These are phyloP conservation scores for Ogataea populi-albae DNA, from an alignment of 805 yeast genomes.

Conservation along the genomic window DNA sequence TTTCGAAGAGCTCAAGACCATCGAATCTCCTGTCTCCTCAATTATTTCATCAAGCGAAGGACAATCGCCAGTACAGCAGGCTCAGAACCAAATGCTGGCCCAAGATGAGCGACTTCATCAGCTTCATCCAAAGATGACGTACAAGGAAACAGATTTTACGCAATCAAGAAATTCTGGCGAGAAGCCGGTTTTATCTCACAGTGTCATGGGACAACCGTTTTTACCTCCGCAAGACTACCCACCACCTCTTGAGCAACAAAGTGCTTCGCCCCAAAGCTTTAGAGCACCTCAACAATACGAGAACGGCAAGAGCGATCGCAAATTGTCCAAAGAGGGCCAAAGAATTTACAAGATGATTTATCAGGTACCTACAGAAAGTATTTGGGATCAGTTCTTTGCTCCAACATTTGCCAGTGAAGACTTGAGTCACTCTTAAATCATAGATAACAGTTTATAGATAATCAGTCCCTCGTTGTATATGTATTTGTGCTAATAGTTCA, in stretches of 20 bases:
- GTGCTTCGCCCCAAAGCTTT: neutral
- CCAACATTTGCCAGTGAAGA: conserved; percentile 22
- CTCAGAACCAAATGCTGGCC: neutral
- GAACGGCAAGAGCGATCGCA: conserved; percentile 10
- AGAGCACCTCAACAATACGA: neutral
- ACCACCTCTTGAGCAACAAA: too few species aligned
- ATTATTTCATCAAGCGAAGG: conserved; percentile 20
- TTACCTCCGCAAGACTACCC: too few species aligned
- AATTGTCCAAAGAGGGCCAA: conserved; percentile 45
- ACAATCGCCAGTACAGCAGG: conserved; percentile 15
- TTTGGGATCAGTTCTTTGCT: conserved; percentile 65
- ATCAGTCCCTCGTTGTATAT: too few species aligned
- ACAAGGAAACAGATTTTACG: too few species aligned
- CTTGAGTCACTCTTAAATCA: neutral
- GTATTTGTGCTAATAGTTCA: too few species aligned
- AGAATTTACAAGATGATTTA: conserved; percentile 58
- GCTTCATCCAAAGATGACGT: too few species aligned
- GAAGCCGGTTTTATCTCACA: too few species aligned
- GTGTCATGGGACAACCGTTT: too few species aligned
- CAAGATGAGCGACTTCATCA: neutral
- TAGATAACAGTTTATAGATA: neutral
- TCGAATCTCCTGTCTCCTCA: conserved; percentile 26
- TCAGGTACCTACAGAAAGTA: conserved; percentile 61
- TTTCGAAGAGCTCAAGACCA: conserved; percentile 45
- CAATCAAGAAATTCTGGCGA: too few species aligned